A percentile compares a stretch with the other conserved stretches of the same genome.
Evolutionary conservation across 768 basidiomycete species (phyloP).

Genomic region (Termitomyces heimii): DNA sequence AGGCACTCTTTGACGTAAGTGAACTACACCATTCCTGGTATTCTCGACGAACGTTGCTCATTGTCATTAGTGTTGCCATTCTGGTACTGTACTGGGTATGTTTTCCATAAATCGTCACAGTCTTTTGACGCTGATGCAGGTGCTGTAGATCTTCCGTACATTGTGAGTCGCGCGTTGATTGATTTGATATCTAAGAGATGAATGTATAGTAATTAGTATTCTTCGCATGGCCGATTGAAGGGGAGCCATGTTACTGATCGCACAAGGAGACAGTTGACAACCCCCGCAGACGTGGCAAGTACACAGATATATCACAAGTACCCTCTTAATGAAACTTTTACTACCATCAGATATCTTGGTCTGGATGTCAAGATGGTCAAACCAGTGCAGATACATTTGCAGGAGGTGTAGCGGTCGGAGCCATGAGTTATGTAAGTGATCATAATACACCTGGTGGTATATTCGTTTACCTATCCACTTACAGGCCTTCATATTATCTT

Average conservation of each 20-base stretch:
- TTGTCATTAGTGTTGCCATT: conserved; percentile 41
- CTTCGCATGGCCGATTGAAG: conserved; percentile 50
- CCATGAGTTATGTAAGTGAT: conserved; percentile 67
- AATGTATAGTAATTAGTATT: conserved; percentile 36
- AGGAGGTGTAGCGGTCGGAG: conserved; percentile 62
- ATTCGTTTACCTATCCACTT: neutral
- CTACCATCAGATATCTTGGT: conserved; percentile 57
- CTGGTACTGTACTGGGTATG: conserved; percentile 46
- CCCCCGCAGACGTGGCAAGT: conserved; percentile 64
- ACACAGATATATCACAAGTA: neutral
- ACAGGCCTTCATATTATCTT: conserved; percentile 56
- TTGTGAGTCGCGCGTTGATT: conserved; percentile 23
- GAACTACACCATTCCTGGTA: neutral
- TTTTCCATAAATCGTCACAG: neutral
- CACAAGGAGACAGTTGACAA: conserved; percentile 36
- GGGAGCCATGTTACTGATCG: conserved; percentile 32
- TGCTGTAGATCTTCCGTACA: conserved; percentile 39
- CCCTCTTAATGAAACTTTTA: neutral
- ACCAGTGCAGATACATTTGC: conserved; percentile 69
- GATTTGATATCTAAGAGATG: neutral
- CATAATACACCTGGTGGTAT: neutral
- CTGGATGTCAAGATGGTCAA: conserved; percentile 66
- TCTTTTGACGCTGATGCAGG: neutral
- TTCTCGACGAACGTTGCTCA: neutral
- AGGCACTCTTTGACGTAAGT: conserved; percentile 50